These are phyloP conservation scores for Sanghuangporus weigelae DNA, from an alignment of 1,284 basidiomycete species.

Conservation along the genomic window DNA sequence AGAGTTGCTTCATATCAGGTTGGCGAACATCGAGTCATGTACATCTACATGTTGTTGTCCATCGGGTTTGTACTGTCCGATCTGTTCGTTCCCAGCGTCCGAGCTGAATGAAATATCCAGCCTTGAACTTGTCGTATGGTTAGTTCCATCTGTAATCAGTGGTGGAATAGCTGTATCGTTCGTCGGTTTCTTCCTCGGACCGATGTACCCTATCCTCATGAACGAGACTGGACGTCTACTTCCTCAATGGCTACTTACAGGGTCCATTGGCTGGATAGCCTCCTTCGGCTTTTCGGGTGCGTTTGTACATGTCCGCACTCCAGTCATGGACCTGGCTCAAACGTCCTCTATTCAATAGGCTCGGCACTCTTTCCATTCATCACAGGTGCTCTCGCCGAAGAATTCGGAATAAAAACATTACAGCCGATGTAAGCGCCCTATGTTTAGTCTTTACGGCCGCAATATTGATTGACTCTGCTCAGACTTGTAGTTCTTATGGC, in stretches of 20 bases:
- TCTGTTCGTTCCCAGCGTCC: neutral
- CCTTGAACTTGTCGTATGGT: conserved; percentile 60
- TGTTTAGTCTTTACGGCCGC: neutral
- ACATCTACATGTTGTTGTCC: conserved; percentile 32
- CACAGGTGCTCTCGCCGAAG: conserved; percentile 19
- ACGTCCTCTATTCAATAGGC: neutral
- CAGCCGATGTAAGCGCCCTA: conserved; percentile 10
- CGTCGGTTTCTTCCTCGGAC: conserved; percentile 47
- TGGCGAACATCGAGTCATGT: conserved; percentile 39
- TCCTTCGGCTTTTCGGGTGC: conserved; percentile 24
- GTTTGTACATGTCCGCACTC: conserved; percentile 22
- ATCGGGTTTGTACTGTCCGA: conserved; percentile 27
- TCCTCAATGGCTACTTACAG: conserved; percentile 47
- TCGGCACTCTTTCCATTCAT: conserved; percentile 25
- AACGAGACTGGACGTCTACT: conserved; percentile 42
- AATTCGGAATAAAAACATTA: conserved; percentile 14
- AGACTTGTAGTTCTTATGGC: conserved; percentile 2
- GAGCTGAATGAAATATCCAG: conserved; percentile 24
- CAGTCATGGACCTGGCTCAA: conserved; percentile 33
- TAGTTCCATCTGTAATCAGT: conserved; percentile 51
- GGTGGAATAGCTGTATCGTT: conserved; percentile 55
- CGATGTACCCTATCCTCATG: conserved; percentile 53
- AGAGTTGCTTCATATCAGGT: conserved; percentile 28
- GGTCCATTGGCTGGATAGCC: conserved; percentile 50
- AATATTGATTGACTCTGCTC: neutral